Percentiles rank a stretch among this genome's conserved stretches.
These are phyloP conservation scores for Hymenochaete sp. DNA, from an alignment of 1,284 basidiomycete species.

Conservation along the genomic window DNA sequence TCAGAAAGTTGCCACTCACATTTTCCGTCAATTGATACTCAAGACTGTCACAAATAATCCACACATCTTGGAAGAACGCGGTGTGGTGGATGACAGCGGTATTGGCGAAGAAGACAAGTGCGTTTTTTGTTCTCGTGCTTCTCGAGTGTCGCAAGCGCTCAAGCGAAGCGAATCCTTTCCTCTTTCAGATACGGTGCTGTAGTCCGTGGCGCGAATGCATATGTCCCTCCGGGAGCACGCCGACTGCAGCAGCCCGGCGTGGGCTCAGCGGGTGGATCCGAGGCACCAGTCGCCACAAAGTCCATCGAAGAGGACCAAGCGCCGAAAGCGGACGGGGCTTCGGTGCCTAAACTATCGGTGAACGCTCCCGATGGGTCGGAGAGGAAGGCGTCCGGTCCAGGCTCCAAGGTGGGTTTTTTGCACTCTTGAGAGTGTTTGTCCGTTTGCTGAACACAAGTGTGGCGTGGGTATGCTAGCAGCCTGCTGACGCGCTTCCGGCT, in stretches of 20 bases:
- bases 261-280: constrained; percentile 23
- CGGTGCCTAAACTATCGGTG: constrained; percentile 57
- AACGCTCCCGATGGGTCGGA: constrained; percentile 58
- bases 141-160: too few species aligned
- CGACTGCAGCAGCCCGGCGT: constrained; percentile 26
- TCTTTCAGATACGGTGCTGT: constrained; percentile 88
- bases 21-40: too few species aligned
- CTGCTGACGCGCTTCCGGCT: constrained; percentile 62
- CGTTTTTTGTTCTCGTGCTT: constrained; percentile 28
- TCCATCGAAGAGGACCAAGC: constrained; percentile 10
- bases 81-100: constrained; percentile 62
- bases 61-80: constrained; percentile 89
- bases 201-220: constrained; percentile 80
- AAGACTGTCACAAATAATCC: constrained; percentile 66
- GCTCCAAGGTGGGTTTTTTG: too few species aligned
- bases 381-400: constrained; percentile 31
- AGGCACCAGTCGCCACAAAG: constrained; percentile 22
- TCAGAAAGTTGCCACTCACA: too few species aligned
- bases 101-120: constrained; percentile 94
- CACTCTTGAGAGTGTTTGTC: too few species aligned
- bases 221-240: constrained; percentile 85
- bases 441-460: too few species aligned
- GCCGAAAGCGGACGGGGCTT: constrained; percentile 32
- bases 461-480: too few species aligned
- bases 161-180: too few species aligned